Evolutionary conservation across 192 early-diverging fungal species (phyloP).

Genomic region (Coemansia sp.): DNA sequence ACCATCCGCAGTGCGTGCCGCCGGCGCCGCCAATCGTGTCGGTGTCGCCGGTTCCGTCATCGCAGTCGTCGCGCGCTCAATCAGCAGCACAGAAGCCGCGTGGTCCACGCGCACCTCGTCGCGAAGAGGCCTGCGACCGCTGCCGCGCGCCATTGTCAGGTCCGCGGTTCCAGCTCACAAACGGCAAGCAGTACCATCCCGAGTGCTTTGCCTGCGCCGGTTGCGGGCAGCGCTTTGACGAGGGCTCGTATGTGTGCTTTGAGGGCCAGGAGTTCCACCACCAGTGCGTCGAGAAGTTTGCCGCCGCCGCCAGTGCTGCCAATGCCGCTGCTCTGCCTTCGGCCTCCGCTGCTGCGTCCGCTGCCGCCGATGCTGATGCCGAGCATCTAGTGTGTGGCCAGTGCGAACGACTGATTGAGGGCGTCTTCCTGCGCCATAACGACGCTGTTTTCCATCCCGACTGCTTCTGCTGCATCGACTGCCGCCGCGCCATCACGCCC

Average conservation of each 20-base stretch:
- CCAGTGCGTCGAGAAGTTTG: slow-evolving; percentile 50
- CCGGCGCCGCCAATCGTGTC: slow-evolving; percentile 54
- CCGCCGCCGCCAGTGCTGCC: neutral
- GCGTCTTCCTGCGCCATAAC: slow-evolving; percentile 49
- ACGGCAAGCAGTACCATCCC: slow-evolving; percentile 58
- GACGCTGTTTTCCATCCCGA: slow-evolving; percentile 46
- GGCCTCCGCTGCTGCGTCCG: neutral
- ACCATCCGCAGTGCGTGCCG: slow-evolving; percentile 54
- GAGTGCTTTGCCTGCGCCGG: slow-evolving; percentile 58
- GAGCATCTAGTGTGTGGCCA: slow-evolving; percentile 31
- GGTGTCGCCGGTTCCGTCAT: slow-evolving; percentile 41
- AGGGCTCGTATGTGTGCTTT: slow-evolving; percentile 59
- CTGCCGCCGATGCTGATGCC: neutral
- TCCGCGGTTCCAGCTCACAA: slow-evolving; percentile 57
- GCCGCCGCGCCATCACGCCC: slow-evolving; percentile 47
- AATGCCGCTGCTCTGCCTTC: neutral
- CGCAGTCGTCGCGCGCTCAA: slow-evolving; percentile 10
- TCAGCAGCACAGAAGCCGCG: slow-evolving; percentile 14
- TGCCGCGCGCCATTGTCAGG: slow-evolving; percentile 41
- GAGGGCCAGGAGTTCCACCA: slow-evolving; percentile 58
- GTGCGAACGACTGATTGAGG: slow-evolving; percentile 41
- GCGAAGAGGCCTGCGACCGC: slow-evolving; percentile 46
- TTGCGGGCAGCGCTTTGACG: slow-evolving; percentile 53
- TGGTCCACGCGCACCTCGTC: slow-evolving; percentile 33
- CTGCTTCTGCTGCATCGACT: slow-evolving; percentile 55